Evolutionary conservation across 371 early-diverging fungal species (phyloP).

Genomic region (Chytridium lagenaria): DNA sequence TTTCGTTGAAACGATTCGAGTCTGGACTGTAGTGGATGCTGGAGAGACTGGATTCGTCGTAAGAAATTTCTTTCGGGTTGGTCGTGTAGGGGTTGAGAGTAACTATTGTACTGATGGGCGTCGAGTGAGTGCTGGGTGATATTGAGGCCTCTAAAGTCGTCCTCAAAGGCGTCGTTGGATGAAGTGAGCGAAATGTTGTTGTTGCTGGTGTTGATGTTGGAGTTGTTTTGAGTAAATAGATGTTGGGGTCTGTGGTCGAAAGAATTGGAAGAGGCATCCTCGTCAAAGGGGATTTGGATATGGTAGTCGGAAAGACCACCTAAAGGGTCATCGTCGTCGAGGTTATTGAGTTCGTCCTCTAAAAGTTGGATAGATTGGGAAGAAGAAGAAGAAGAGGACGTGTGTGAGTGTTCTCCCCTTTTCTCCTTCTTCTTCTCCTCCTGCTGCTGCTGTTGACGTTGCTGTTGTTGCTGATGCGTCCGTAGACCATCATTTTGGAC

Average conservation of each 20-base stretch:
- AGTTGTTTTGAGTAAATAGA: no score
- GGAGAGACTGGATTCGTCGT: background rate
- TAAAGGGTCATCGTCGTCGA: slow-evolving; percentile 9
- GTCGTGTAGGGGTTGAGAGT: background rate
- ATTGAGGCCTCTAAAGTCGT: background rate
- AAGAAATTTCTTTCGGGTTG: background rate
- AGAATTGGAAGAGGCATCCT: no score
- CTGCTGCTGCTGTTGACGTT: no score
- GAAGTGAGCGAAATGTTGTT: no score
- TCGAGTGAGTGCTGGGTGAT: background rate
- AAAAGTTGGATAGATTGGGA: background rate
- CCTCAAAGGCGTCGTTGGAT: no score
- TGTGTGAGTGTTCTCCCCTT: no score
- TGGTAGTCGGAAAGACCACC: background rate
- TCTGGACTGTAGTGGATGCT: background rate
- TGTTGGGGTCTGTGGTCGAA: background rate
- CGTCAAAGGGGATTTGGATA: background rate
- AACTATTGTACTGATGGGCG: background rate
- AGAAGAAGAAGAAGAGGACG: background rate
- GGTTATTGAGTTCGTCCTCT: slow-evolving; percentile 8
- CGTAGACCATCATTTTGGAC: no score
- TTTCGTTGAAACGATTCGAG: background rate
- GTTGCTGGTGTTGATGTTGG: background rate
- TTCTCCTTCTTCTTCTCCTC: no score
- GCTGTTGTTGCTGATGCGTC: no score